phyloP scores from a whole-genome alignment of 2,329 filamentous ascomycete species.

The Aspergillus flavus region DNA sequence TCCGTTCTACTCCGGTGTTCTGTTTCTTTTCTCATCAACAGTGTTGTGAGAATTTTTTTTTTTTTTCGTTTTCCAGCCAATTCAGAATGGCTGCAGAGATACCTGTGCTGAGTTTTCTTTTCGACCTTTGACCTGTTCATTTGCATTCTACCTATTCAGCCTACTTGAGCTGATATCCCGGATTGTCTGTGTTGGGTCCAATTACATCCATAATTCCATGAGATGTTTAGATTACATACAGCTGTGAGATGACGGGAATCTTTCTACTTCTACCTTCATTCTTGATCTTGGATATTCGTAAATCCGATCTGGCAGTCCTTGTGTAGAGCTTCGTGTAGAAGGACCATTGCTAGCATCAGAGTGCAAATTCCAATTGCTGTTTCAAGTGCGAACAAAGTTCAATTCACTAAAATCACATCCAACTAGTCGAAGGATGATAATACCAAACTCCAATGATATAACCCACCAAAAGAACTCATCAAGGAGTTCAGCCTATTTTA shows the following conservation, averaged over 20 bases:
- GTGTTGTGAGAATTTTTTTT: slow-evolving; percentile 18
- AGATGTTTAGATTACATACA: slow-evolving; percentile 22
- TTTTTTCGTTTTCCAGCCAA: slow-evolving; percentile 23
- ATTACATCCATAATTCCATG: slow-evolving; percentile 18
- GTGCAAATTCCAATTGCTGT: neutral
- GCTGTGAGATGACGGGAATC: slow-evolving; percentile 10
- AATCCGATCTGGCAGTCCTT: neutral
- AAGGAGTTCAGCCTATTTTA: neutral
- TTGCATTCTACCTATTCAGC: slow-evolving; percentile 15
- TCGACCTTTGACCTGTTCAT: slow-evolving; percentile 15
- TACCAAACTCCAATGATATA: slow-evolving; percentile 1
- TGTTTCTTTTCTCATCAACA: slow-evolving; percentile 14
- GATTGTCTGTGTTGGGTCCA: slow-evolving; percentile 17
- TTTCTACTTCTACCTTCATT: neutral
- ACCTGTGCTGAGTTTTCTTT: slow-evolving; percentile 34
- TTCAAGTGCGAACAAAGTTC: neutral
- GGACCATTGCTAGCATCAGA: neutral
- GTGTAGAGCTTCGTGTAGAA: neutral
- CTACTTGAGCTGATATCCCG: slow-evolving; percentile 19
- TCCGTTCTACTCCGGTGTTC: slow-evolving; percentile 10
- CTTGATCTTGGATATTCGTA: neutral
- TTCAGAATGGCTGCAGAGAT: slow-evolving; percentile 36
- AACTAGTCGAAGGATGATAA: neutral
- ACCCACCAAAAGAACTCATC: neutral
- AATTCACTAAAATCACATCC: neutral